phyloP scores from a whole-genome alignment of 208 protist genomes.

The Sergeia podlipaevii region DNA sequence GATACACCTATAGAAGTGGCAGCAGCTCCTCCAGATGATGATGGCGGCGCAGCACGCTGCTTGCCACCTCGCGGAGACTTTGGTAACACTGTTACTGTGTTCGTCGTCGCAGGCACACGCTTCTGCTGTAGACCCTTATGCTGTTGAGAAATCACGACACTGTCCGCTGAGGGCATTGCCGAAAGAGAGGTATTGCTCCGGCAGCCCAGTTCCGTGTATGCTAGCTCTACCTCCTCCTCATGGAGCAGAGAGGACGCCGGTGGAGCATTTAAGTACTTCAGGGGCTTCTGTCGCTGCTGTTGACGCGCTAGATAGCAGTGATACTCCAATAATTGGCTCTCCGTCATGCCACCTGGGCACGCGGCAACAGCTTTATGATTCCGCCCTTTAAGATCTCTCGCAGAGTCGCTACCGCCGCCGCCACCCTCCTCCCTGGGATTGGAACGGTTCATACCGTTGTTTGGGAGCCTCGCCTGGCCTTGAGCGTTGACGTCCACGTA shows the following conservation, averaged over 20 bases:
- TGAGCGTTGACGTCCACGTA: constrained; percentile 7
- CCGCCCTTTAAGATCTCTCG: too few relatives aligned
- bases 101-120: too few relatives aligned
- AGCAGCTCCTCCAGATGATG: too few relatives aligned
- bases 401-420: neutral
- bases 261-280: too few relatives aligned
- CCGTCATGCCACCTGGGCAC: neutral
- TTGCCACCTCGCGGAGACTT: too few relatives aligned
- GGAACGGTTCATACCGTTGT: neutral
- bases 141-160: too few relatives aligned
- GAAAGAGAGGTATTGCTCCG: constrained; percentile 23
- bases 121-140: too few relatives aligned
- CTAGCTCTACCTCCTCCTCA: constrained; percentile 17
- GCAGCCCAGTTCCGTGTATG: constrained; percentile 27
- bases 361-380: neutral
- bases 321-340: neutral
- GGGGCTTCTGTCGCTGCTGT: too few relatives aligned
- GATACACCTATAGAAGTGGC: too few relatives aligned
- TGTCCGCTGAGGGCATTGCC: constrained; percentile 4
- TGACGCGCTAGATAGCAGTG: too few relatives aligned
- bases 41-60: too few relatives aligned
- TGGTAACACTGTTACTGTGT: too few relatives aligned
- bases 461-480: neutral
- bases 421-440: neutral
- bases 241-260: constrained; percentile 5